phyloP scores from a whole-genome alignment of 805 yeast genomes.

The Starmerella potacharoeniae region DNA sequence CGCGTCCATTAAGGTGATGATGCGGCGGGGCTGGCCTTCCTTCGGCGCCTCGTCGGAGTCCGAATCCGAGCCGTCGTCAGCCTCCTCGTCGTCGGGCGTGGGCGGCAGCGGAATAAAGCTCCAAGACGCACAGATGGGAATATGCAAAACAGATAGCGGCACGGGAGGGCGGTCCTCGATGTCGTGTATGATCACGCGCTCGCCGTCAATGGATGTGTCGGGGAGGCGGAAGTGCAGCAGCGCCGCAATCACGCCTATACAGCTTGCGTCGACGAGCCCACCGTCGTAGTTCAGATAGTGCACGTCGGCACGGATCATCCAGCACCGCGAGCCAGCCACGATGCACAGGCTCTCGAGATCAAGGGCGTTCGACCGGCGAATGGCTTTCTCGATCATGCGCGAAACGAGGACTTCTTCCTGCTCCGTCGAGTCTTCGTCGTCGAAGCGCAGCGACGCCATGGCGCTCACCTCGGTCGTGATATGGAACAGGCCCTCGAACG shows the following conservation, averaged over 20 bases:
- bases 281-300: slow-evolving; percentile 88
- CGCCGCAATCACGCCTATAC: slow-evolving; percentile 82
- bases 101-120: slow-evolving; percentile 53
- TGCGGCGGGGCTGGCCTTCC: slow-evolving; percentile 1
- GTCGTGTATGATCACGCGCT: slow-evolving; percentile 48
- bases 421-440: slow-evolving; percentile 57
- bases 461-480: slow-evolving; percentile 81
- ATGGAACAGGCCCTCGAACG: slow-evolving; percentile 81
- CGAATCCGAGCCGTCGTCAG: slow-evolving; percentile 61
- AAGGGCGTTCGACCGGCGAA: slow-evolving; percentile 78
- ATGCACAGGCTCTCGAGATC: slow-evolving; percentile 87
- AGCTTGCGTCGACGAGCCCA: slow-evolving; percentile 78
- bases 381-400: slow-evolving; percentile 80
- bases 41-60: slow-evolving; percentile 30
- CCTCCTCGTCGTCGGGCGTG: slow-evolving; percentile 9
- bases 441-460: slow-evolving; percentile 80
- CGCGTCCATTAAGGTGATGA: slow-evolving; percentile 45
- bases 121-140: slow-evolving; percentile 82
- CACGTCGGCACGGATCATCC: slow-evolving; percentile 84
- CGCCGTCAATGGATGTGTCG: slow-evolving; percentile 54
- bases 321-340: slow-evolving; percentile 79
- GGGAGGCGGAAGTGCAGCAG: slow-evolving; percentile 74
- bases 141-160: slow-evolving; percentile 70
- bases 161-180: slow-evolving; percentile 76
- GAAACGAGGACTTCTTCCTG: slow-evolving; percentile 71